These are phyloP conservation scores for Chaetomiaceae sp. DNA, from an alignment of 2,329 filamentous ascomycete species.

Conservation along the genomic window DNA sequence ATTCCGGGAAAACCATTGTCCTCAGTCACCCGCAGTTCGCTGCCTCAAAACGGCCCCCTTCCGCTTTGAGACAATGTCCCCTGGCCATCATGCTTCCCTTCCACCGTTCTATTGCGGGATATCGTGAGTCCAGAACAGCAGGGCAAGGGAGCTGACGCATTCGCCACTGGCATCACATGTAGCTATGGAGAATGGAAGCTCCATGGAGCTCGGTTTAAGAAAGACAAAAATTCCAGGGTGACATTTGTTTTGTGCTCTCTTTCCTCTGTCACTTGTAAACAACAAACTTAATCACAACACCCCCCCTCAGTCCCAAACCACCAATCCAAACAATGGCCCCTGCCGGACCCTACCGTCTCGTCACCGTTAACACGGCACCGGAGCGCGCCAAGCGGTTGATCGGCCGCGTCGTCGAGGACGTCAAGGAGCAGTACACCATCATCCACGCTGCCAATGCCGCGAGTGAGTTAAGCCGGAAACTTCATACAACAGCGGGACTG, in stretches of 20 bases:
- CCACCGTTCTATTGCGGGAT: not conserved
- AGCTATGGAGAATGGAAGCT: too few species aligned
- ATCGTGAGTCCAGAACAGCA: not conserved
- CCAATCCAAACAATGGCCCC: slow-evolving; percentile 23
- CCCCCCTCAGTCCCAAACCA: too few species aligned
- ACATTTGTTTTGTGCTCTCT: too few species aligned
- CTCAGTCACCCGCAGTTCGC: not conserved
- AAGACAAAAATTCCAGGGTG: too few species aligned
- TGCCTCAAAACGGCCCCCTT: not conserved
- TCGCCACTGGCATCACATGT: not conserved
- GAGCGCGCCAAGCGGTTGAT: slow-evolving; percentile 60
- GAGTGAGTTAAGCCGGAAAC: slow-evolving; percentile 39
- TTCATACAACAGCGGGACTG: too few species aligned
- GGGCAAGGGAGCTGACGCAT: not conserved
- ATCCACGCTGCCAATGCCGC: slow-evolving; percentile 58
- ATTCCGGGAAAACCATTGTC: slow-evolving; percentile 17
- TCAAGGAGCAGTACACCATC: slow-evolving; percentile 62
- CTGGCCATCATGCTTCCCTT: not conserved
- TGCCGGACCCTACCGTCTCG: slow-evolving; percentile 56
- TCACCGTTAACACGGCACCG: slow-evolving; percentile 65
- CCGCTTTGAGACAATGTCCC: not conserved
- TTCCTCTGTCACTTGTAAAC: too few species aligned
- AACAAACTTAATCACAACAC: too few species aligned
- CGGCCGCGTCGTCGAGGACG: slow-evolving; percentile 54
- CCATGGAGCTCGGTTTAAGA: too few species aligned